Percentiles rank a stretch among this genome's conserved stretches.
phyloP scores from a whole-genome alignment of 306 rosid species.

The Prunus fruticosa region DNA sequence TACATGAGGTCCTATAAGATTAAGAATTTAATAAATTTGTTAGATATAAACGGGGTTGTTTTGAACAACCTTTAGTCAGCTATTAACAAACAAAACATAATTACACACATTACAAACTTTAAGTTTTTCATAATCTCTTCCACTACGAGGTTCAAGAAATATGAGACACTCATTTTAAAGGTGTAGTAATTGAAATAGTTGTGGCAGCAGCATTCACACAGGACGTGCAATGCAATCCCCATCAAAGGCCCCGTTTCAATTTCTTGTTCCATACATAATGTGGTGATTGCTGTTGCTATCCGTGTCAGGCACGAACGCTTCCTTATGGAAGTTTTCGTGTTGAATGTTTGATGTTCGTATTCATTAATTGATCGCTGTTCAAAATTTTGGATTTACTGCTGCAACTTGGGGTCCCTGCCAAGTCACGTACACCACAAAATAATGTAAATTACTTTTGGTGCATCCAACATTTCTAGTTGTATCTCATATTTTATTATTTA shows the following conservation, averaged over 20 bases:
- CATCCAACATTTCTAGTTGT: neutral
- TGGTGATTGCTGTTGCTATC: constrained; percentile 1
- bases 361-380: no score
- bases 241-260: neutral
- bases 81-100: no score
- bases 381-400: neutral
- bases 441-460: neutral
- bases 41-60: no score
- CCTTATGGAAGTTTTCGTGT: constrained; percentile 9
- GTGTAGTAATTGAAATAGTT: neutral
- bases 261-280: no score
- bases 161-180: neutral
- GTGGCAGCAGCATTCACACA: neutral
- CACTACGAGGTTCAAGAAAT: no score
- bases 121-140: no score
- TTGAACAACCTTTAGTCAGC: no score
- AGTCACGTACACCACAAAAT: constrained; percentile 1
- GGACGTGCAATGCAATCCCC: neutral
- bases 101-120: no score
- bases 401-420: neutral
- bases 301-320: neutral
- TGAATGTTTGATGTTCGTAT: neutral
- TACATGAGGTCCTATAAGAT: no score
- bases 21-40: no score
- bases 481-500: no score